Evolutionary conservation across 23 red algal genomes (phyloP), one percentile per base, ranked within the genome.

Genomic region (Cyanidium caldarium): DNA sequence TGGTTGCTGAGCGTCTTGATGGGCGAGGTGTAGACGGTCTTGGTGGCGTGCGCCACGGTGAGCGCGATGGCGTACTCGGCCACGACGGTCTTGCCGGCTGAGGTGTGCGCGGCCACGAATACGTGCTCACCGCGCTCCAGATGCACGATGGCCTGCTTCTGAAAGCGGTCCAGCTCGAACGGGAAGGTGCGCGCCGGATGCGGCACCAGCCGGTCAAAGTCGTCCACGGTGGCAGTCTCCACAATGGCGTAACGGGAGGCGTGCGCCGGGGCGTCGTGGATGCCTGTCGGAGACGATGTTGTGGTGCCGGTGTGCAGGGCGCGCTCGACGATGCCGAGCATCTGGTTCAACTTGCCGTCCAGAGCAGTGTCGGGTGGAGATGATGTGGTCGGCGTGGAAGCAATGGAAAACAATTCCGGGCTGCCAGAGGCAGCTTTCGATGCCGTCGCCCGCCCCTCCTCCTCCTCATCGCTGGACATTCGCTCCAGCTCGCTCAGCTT

Each of bases 1-100:
- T 94, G 88, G 44, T 94, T 94, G 67, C 82, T 86, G 3, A 94
- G 69, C 40, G 88, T 94, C 71, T 94, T 94, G 41, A 94, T 94
- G 20, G 88, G 88, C 33, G 81, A 86, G 2, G 88, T 86, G 65
- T 94, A 94, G 20, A 94, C 78, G 20, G 81, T 77, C 45, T 94
- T 94, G 26, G 88, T 86, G 40, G 73, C 77, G 42, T 84, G 57
- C 37, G 76, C 72, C 44, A 66, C 75, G 2, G 88, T 66, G 15
- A 94, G 76, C 34, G 81, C 88, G 58, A 94, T 94, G 1, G 88
- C 88, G 43, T 86, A 86, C 66, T 94, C 88, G 17, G 88, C 88
- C 16, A 94, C 81, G 14, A 82, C 88, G 3, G 88, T 94, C 67
- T 94, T 94, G 17, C 88, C 88, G 13, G 88, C 88, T 40, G 81